Base-by-base conservation (phyloP, 495 filamentous ascomycete species). In the Chaetomium cochliodes region DNA sequence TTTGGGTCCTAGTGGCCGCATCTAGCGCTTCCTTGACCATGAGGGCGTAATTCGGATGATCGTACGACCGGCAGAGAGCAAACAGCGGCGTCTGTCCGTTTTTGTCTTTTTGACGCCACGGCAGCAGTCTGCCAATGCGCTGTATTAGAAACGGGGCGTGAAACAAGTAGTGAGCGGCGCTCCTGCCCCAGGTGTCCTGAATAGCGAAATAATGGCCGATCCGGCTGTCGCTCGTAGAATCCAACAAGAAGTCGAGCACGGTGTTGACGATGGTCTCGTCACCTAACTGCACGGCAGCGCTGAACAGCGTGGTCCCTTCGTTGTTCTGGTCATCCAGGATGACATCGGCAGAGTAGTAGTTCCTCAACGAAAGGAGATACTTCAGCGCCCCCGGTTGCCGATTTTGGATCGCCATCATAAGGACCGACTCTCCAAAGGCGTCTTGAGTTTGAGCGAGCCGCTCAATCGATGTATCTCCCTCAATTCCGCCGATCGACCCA, bases 21-120 rank as follows among this genome's bases (percentile, higher is more conserved):
- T 87, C 82, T 58, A 98, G 78, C 5, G 89, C 94, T 55, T 84
- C 81, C 64, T 87, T 85, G 0, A 98, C 90, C 96, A 99, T 97
- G 41, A 78, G 76, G 50, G 83, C 81, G 74, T 99, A 99, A 65
- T 91, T 83, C 3, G 86, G 82, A 77, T 99, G 92, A 73, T 99
- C 96, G 72, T 99, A 99, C 0, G 92, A 97, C 63, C 96, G 85
- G 74, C 92, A 97, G 5, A 98, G 79, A 11, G 96, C 96, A 72
- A 97, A 97, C 15, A 99, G 78, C 8, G 96, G 96, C 6, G 96
- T 99, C 74, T 97, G 93, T 0, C 94, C 96, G 75, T 97, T 96
- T 69, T 90, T 96, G 73, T 99, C 96, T 66, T 89, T 92, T 69
- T 91, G 84, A 55, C 86, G 84, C 96, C 96, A 99, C 11, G 93